Evolutionary conservation across 257 asterid genomes (phyloP), one percentile per base, ranked within the genome.

Genomic region (Nicotiana attenuata): DNA sequence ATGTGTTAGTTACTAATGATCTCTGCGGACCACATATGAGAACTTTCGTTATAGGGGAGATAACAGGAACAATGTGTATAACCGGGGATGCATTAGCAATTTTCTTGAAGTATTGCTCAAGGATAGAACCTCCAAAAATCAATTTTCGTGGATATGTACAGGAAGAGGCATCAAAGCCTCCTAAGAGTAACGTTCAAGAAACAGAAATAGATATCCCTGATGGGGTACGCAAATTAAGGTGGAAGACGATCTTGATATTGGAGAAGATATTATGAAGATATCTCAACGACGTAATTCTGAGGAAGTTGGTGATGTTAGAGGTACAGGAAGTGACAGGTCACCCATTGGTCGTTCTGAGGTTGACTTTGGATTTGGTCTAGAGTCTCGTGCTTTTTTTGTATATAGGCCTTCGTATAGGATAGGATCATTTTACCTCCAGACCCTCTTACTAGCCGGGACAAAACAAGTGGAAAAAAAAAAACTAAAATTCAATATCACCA

Each of bases 11-110:
- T 7, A 28, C 61, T 14, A 35, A 14, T 26, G 56, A 14, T 80
- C 41, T 81, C n/a, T 52, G 76, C 90, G 92, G 95, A 92, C 97
- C 6, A 92, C 95, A 6, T 92, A 91, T 16, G 97, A 93, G 81
- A 91, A 89, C 78, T 91, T 92, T 78, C 86, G 97, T 0, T 81
- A 78, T 17, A 87, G 87, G 85, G 81, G 83, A 17, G 84, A 85
- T 67, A 87, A 22, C 53, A 41, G 86, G 79, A 69, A 81, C 79
- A 85, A 83, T 47, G 90, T 85, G 4, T 82, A 89, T 41, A 84
- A 85, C 69, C 83, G 83, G 33, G 91, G 90, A 1, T 89, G 88
- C 64, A 17, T 78, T 41, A 69, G 55, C 68, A 85, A 89, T 26
- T 87, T 78, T 64, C 83, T 65, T 50, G 87, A 87, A 82, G 85